Evolutionary conservation across 306 rosid genomes (phyloP), one percentile per base, ranked within the genome.

Genomic region (Macrotyloma uniflorum): DNA sequence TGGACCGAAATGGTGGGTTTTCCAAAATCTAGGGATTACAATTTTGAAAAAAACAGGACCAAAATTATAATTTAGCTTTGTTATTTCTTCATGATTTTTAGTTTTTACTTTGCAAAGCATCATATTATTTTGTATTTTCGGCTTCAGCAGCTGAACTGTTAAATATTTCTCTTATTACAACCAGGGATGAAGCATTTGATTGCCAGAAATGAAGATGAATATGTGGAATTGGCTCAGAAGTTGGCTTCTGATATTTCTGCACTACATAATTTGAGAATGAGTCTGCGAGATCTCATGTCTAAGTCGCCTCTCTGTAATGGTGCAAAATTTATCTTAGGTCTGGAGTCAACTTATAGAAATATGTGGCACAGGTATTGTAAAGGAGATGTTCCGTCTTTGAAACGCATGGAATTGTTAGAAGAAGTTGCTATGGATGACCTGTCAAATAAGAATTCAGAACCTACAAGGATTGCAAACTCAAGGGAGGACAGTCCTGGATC

Each of bases 281-380:
- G 88, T 89, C 90, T 93, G 11, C 89, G 97, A 32, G 88, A 83
- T 62, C 85, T 83, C n/a, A 92, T 92, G 97, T 66, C 85, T 15
- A 88, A 87, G 84, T 92, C 97, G 19, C 93, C 96, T 7, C 76
- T 90, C 22, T 93, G 98, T 78, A 85, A 93, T 70, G 97, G 96
- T 43, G 84, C 85, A 53, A 93, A 88, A 63, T 93, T 89, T 63
- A 72, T 70, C 55, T 83, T 23, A 50, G 92, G 92, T 65, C 74
- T 93, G 36, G 97, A 93, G 77, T 89, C 88, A 12, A 49, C 86
- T 43, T 91, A 86, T 70, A 82, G 98, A 51, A 85, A 87, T 51
- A 89, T 93, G 91, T 93, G 98, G 98, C 83, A 63, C 65, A 82
- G 91, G 67, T 93, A 93, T 82, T 93, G 98, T 65, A 83, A 87